Percentiles rank a stretch among this genome's conserved stretches.
phyloP scores from a whole-genome alignment of 257 asterid species.

The Knoxia roxburghii region DNA sequence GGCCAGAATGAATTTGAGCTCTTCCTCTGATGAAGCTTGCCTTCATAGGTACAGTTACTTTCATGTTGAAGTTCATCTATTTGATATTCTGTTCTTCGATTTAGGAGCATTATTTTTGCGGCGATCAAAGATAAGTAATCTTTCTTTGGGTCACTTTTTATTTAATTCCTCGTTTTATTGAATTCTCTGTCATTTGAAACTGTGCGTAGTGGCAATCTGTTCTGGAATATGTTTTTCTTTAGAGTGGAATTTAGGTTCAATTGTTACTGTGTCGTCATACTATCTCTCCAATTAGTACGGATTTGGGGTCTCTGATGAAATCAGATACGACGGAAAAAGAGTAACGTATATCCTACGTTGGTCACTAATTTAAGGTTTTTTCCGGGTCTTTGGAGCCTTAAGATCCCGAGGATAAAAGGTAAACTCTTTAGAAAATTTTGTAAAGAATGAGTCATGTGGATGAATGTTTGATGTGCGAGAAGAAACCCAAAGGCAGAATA shows the following conservation, averaged over 20 bases:
- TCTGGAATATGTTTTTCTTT: not conserved
- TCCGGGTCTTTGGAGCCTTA: not conserved
- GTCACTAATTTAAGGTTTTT: not conserved
- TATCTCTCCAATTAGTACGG: not conserved
- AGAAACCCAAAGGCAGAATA: not conserved
- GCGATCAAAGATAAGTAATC: not conserved
- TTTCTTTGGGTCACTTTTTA: not conserved
- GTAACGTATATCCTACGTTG: not conserved
- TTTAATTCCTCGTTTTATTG: not conserved
- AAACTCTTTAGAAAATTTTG: not conserved
- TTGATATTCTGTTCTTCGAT: not conserved
- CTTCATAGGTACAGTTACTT: constrained; percentile 58
- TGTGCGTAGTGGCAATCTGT: too few relatives aligned
- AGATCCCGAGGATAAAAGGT: too few relatives aligned
- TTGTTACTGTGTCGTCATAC: not conserved
- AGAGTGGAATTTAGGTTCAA: too few relatives aligned
- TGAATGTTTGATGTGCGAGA: not conserved
- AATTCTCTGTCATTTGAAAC: not conserved
- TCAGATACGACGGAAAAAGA: not conserved
- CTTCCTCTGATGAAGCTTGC: constrained; percentile 63
- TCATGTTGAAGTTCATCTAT: too few relatives aligned
- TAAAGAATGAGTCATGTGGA: constrained; percentile 1
- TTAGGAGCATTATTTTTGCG: too few relatives aligned
- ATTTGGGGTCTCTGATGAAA: not conserved
- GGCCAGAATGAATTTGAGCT: constrained; percentile 50